A percentile compares a stretch with the other conserved stretches of the same genome.
Conservation (phyloP, 2,329 filamentous ascomycete genomes). For the Orbilia brochopaga region DNA sequence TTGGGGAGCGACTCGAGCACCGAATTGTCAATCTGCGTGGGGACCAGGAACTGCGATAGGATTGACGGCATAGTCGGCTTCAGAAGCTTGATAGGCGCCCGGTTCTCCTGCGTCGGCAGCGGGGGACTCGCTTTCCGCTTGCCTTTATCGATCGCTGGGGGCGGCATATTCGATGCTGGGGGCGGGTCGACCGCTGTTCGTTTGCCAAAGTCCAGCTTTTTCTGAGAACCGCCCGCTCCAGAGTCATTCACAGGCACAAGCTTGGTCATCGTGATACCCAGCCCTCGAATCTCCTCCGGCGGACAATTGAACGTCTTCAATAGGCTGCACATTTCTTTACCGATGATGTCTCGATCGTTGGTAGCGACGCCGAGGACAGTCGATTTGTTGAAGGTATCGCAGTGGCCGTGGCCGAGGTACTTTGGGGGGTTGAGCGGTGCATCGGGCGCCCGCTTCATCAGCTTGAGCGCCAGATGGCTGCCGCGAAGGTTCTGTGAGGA, state of each 20-base stretch:
- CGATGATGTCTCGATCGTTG: conserved; percentile 72
- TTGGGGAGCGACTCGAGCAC: conserved; percentile 81
- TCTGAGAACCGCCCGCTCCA: conserved; percentile 75
- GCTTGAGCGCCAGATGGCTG: conserved; percentile 86
- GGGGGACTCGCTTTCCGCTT: conserved; percentile 56
- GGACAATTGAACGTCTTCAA: conserved; percentile 81
- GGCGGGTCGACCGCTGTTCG: conserved; percentile 59
- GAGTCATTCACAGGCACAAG: conserved; percentile 71
- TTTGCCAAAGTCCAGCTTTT: conserved; percentile 74
- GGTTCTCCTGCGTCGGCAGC: conserved; percentile 60
- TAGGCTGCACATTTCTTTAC: conserved; percentile 79
- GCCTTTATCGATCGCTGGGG: conserved; percentile 54
- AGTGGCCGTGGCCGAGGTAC: conserved; percentile 92
- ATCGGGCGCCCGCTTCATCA: conserved; percentile 85
- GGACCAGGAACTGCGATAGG: conserved; percentile 91
- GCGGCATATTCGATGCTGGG: conserved; percentile 63
- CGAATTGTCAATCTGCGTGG: conserved; percentile 78
- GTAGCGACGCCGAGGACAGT: conserved; percentile 81
- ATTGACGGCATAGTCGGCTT: conserved; percentile 63
- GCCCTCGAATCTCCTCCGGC: conserved; percentile 87
- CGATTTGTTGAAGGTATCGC: conserved; percentile 92
- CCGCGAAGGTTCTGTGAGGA: conserved; percentile 85
- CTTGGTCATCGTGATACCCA: conserved; percentile 93
- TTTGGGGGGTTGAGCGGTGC: conserved; percentile 91
- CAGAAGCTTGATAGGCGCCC: conserved; percentile 71